These are phyloP conservation scores for Aspergillus fumigatus DNA, from an alignment of 2,329 filamentous ascomycete genomes.

Conservation along the genomic window DNA sequence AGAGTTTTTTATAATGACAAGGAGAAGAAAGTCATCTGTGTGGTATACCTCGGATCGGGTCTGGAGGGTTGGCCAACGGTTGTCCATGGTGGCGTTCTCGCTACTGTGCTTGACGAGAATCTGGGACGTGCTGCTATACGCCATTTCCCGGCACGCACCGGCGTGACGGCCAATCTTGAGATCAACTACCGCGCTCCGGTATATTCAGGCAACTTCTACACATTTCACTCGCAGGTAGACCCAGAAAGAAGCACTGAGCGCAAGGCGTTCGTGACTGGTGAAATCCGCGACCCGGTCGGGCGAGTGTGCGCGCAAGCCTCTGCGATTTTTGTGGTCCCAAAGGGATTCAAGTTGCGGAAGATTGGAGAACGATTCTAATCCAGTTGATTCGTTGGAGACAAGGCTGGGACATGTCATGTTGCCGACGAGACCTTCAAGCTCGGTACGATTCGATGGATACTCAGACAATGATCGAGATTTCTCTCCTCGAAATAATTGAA, in stretches of 20 bases:
- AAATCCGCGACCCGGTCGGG: constrained; percentile 43
- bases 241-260: constrained; percentile 34
- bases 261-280: constrained; percentile 34
- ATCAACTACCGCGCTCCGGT: constrained; percentile 62
- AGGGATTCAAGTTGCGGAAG: constrained; percentile 40
- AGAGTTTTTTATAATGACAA: constrained; percentile 59
- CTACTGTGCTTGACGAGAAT: constrained; percentile 65
- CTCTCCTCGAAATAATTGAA: not conserved
- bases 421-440: not conserved
- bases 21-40: constrained; percentile 55
- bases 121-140: constrained; percentile 59
- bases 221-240: constrained; percentile 49
- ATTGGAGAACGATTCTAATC: constrained; percentile 38
- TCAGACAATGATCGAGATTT: no score
- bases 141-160: constrained; percentile 45
- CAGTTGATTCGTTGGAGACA: not conserved
- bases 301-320: constrained; percentile 55
- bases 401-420: not conserved
- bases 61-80: constrained; percentile 66
- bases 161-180: constrained; percentile 55
- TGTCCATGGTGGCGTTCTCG: constrained; percentile 66
- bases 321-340: constrained; percentile 57
- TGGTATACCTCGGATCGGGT: constrained; percentile 65
- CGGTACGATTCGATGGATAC: no score
- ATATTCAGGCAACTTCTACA: constrained; percentile 58